Conservation (phyloP, 2,329 filamentous ascomycete genomes). For the Drechslerella dactyloides region DNA sequence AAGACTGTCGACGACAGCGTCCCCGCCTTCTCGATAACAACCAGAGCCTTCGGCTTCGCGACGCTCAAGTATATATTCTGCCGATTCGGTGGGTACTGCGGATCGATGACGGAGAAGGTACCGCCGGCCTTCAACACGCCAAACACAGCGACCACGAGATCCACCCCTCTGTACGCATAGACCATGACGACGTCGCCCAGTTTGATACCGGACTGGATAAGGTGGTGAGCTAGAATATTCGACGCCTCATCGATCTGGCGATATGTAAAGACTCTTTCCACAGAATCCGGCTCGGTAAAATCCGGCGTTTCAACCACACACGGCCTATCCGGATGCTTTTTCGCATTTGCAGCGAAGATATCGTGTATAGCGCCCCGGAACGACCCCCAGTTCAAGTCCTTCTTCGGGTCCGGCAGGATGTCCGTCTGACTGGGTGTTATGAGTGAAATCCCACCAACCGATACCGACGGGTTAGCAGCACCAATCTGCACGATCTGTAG, state of each 20-base stretch:
- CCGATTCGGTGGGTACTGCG: constrained; percentile 78
- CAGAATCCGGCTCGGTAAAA: constrained; percentile 58
- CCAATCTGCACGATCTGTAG: constrained; percentile 59
- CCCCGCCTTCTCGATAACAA: constrained; percentile 76
- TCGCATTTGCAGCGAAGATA: constrained; percentile 71
- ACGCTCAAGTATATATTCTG: constrained; percentile 86
- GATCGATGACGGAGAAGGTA: constrained; percentile 74
- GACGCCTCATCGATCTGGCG: constrained; percentile 83
- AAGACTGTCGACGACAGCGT: constrained; percentile 62
- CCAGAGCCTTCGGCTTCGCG: constrained; percentile 73
- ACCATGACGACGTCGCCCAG: constrained; percentile 92
- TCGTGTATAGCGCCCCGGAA: constrained; percentile 73
- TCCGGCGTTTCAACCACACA: constrained; percentile 72
- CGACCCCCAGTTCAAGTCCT: constrained; percentile 71
- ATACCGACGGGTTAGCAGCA: constrained; percentile 58
- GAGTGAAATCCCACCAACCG: constrained; percentile 60
- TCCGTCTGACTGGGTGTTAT: constrained; percentile 54
- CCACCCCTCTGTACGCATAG: constrained; percentile 81
- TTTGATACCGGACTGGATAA: constrained; percentile 74
- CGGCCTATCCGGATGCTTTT: constrained; percentile 70
- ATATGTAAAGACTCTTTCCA: constrained; percentile 77
- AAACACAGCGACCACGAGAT: constrained; percentile 79
- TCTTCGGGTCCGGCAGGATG: constrained; percentile 69
- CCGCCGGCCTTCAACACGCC: constrained; percentile 70
- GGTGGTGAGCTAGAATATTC: constrained; percentile 78